Conservation (phyloP, 352 stramenopile species). For the Globisporangium ultimum region DNA sequence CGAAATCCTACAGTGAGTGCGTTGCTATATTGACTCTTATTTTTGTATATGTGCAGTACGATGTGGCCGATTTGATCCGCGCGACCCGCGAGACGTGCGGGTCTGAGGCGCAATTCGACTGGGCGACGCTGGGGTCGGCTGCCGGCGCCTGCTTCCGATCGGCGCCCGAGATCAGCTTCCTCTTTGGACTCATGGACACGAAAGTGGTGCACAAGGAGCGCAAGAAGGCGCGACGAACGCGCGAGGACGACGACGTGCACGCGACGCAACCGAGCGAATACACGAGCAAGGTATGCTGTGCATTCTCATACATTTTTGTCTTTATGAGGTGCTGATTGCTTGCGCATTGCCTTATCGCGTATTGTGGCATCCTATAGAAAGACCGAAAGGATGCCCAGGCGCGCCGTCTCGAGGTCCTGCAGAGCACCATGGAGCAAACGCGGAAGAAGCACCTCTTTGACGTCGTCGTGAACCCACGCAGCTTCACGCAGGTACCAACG, state of each 20-base stretch:
- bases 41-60: slow-evolving; percentile 31
- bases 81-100: slow-evolving; percentile 37
- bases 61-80: slow-evolving; percentile 62
- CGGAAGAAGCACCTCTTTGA: slow-evolving; percentile 57
- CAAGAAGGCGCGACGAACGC: slow-evolving; percentile 36
- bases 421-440: slow-evolving; percentile 45
- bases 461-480: slow-evolving; percentile 63
- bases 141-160: slow-evolving; percentile 71
- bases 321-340: not conserved
- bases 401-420: slow-evolving; percentile 62
- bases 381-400: slow-evolving; percentile 79
- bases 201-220: slow-evolving; percentile 71
- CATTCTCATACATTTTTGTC: not conserved
- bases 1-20: not conserved
- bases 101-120: slow-evolving; percentile 59
- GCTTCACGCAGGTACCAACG: slow-evolving; percentile 65
- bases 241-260: slow-evolving; percentile 48
- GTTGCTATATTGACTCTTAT: not conserved
- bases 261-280: slow-evolving; percentile 68
- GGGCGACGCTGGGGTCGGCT: slow-evolving; percentile 49
- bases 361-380: slow-evolving; percentile 29
- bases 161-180: slow-evolving; percentile 66
- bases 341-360: not conserved
- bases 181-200: slow-evolving; percentile 79
- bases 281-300: slow-evolving; percentile 52